phyloP scores from a whole-genome alignment of 176 grass and related monocot genomes.

The Ampelocalamus luodianensis region DNA sequence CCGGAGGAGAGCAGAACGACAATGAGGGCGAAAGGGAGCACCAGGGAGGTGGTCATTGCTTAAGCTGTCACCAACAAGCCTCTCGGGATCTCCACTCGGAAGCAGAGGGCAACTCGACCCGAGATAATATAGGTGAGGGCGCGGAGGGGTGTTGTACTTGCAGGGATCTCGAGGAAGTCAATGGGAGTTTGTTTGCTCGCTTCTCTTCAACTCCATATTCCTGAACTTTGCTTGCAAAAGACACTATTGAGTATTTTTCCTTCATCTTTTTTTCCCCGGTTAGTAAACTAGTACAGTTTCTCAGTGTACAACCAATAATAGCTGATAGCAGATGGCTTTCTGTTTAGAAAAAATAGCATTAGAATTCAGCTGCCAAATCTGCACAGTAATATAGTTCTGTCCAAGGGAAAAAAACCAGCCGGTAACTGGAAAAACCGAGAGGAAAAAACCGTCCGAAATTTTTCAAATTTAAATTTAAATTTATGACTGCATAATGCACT shows the following conservation, averaged over 20 bases:
- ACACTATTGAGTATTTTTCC: constrained; percentile 35
- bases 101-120: not conserved
- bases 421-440: too few relatives aligned
- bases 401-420: too few relatives aligned
- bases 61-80: constrained; percentile 36
- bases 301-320: constrained; percentile 19
- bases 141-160: constrained; percentile 19
- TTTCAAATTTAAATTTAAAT: too few relatives aligned
- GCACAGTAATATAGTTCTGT: not conserved
- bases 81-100: not conserved
- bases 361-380: constrained; percentile 23
- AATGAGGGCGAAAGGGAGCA: constrained; percentile 36
- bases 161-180: constrained; percentile 64
- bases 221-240: constrained; percentile 51
- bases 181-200: constrained; percentile 41
- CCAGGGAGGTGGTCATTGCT: constrained; percentile 58
- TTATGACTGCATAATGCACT: too few relatives aligned
- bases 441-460: too few relatives aligned
- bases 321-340: constrained; percentile 27
- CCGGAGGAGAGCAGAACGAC: constrained; percentile 41
- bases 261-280: constrained; percentile 10
- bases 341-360: not conserved
- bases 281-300: not conserved
- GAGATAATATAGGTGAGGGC: constrained; percentile 39
- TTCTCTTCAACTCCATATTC: constrained; percentile 51